These are phyloP conservation scores for Anacardium occidentale DNA, from an alignment of 345 rosid species.

Conservation along the genomic window DNA sequence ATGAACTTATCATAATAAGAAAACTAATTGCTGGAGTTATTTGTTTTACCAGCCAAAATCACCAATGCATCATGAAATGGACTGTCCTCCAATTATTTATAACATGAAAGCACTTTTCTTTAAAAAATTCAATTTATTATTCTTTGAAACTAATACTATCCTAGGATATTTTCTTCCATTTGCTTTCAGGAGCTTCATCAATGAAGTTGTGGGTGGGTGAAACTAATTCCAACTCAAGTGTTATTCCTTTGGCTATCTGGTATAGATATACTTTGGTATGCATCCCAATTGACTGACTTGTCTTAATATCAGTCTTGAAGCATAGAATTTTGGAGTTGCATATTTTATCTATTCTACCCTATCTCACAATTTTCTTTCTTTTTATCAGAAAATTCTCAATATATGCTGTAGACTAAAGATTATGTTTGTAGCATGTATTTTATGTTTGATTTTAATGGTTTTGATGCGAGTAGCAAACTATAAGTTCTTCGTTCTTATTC, in stretches of 20 bases:
- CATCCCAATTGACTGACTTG: slow-evolving; percentile 10
- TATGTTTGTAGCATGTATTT: neutral
- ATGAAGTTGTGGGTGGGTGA: slow-evolving; percentile 74
- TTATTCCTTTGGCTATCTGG: slow-evolving; percentile 68
- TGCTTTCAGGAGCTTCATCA: slow-evolving; percentile 51
- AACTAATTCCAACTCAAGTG: slow-evolving; percentile 36
- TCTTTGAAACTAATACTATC: slow-evolving; percentile 4
- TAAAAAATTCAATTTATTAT: neutral
- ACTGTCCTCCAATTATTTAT: neutral
- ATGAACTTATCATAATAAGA: neutral
- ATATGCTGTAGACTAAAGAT: neutral
- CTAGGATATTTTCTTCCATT: slow-evolving; percentile 20
- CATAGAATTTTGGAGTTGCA: neutral
- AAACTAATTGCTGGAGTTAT: neutral
- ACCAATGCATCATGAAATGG: neutral
- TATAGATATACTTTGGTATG: slow-evolving; percentile 52
- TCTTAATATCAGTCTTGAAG: slow-evolving; percentile 5
- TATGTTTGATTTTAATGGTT: neutral
- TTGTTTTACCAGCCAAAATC: neutral
- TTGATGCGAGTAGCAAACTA: neutral
- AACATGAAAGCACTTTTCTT: neutral
- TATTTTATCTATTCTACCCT: neutral
- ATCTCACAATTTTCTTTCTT: neutral
- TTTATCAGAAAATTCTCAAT: neutral
- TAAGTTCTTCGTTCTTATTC: neutral